A percentile compares a stretch with the other conserved stretches of the same genome.
These are phyloP conservation scores for Colletotrichum karsti DNA, from an alignment of 2,329 filamentous ascomycete genomes.

Conservation along the genomic window DNA sequence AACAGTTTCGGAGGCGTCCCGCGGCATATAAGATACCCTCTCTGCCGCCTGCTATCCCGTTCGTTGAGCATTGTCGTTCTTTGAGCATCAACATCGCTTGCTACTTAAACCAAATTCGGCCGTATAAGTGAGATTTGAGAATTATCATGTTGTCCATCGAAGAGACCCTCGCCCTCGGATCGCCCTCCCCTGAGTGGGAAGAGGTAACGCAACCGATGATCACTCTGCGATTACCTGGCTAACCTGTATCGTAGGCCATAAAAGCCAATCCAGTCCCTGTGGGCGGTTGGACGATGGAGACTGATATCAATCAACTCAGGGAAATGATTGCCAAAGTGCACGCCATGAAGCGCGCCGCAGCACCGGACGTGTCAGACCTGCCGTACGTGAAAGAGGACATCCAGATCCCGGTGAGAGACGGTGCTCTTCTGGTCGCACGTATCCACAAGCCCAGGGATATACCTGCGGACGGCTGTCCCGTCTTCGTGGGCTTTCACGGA, in stretches of 20 bases:
- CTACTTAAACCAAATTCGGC: too few species aligned
- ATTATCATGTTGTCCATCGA: constrained; percentile 36
- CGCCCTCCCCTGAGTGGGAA: constrained; percentile 31
- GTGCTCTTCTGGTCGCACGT: constrained; percentile 29
- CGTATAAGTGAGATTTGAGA: neutral
- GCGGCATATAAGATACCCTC: too few species aligned
- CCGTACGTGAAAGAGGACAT: constrained; percentile 33
- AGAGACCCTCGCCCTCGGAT: constrained; percentile 32
- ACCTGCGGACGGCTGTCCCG: constrained; percentile 31
- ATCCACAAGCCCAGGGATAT: constrained; percentile 33
- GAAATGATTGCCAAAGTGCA: constrained; percentile 28
- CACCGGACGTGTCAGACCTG: constrained; percentile 26
- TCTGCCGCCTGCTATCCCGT: too few species aligned
- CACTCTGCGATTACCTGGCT: neutral
- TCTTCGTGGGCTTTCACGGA: constrained; percentile 37
- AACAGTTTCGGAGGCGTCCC: too few species aligned
- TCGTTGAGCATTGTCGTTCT: too few species aligned
- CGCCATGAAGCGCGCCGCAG: constrained; percentile 7
- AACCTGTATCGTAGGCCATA: neutral
- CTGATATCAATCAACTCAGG: constrained; percentile 33
- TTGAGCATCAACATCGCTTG: too few species aligned
- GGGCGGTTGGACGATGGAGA: constrained; percentile 31
- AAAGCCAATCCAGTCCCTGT: constrained; percentile 28
- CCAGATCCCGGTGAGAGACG: constrained; percentile 33
- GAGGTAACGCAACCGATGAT: constrained; percentile 20